Conservation (phyloP, 2,329 filamentous ascomycete genomes). For the Alternaria arborescens region DNA sequence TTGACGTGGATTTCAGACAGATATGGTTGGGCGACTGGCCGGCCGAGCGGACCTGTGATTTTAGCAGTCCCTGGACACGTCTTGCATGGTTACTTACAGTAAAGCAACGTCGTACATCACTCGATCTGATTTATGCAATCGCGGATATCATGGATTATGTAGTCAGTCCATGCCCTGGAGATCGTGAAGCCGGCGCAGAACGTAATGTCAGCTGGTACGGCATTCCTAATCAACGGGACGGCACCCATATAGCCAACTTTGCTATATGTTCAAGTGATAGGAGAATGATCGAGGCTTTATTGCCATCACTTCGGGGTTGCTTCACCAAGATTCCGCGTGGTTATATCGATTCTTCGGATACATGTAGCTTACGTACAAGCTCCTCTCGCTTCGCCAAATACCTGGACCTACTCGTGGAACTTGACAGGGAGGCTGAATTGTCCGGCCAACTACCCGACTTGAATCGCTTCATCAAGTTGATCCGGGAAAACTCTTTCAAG, state of each 20-base stretch:
- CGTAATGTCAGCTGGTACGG: slow-evolving; percentile 74
- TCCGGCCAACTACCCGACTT: slow-evolving; percentile 60
- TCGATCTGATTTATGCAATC: slow-evolving; percentile 74
- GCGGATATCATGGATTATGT: slow-evolving; percentile 67
- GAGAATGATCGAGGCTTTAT: slow-evolving; percentile 73
- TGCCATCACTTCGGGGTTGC: slow-evolving; percentile 74
- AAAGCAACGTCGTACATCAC: slow-evolving; percentile 71
- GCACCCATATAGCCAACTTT: slow-evolving; percentile 73
- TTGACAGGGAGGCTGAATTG: slow-evolving; percentile 57
- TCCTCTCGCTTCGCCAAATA: slow-evolving; percentile 66
- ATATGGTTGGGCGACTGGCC: slow-evolving; percentile 66
- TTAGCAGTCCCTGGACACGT: slow-evolving; percentile 82
- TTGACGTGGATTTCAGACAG: slow-evolving; percentile 71
- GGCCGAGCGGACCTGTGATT: slow-evolving; percentile 74
- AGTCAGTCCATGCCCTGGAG: slow-evolving; percentile 65
- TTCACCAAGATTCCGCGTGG: slow-evolving; percentile 59
- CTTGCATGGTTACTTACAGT: slow-evolving; percentile 84
- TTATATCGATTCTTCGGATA: slow-evolving; percentile 50
- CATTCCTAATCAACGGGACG: slow-evolving; percentile 72
- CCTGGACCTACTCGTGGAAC: slow-evolving; percentile 64
- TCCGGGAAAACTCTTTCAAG: slow-evolving; percentile 58
- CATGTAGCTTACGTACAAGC: slow-evolving; percentile 74
- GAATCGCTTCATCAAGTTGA: slow-evolving; percentile 68
- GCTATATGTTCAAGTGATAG: slow-evolving; percentile 78
- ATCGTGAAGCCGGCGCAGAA: slow-evolving; percentile 57